Conservation (phyloP, 2,329 filamentous ascomycete species). For the Talaromyces sp. region DNA sequence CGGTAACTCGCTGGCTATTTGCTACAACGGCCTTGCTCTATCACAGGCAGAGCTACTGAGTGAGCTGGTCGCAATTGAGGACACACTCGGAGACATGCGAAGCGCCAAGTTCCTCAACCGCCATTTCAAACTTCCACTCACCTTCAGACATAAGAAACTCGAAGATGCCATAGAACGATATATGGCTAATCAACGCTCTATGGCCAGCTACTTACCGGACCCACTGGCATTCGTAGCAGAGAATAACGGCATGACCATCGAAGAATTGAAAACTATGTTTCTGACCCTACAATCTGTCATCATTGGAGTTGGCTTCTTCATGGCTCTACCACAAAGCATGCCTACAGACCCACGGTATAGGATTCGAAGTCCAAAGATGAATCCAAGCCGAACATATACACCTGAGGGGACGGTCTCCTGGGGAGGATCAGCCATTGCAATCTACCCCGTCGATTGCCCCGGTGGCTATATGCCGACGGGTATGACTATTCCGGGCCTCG, state of each 20-base stretch:
- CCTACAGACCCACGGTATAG: slow-evolving; percentile 55
- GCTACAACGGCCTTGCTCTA: slow-evolving; percentile 43
- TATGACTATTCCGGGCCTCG: slow-evolving; percentile 53
- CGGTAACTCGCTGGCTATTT: background rate
- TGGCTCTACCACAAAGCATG: slow-evolving; percentile 51
- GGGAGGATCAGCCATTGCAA: slow-evolving; percentile 51
- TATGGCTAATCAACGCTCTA: slow-evolving; percentile 58
- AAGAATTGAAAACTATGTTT: slow-evolving; percentile 52
- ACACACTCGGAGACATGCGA: slow-evolving; percentile 39
- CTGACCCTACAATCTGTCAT: slow-evolving; percentile 51
- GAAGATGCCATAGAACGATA: slow-evolving; percentile 58
- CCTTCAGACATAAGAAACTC: slow-evolving; percentile 39
- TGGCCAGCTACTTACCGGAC: slow-evolving; percentile 61
- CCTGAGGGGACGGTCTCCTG: slow-evolving; percentile 56
- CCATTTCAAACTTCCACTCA: slow-evolving; percentile 45
- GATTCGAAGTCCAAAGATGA: slow-evolving; percentile 55
- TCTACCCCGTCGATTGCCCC: slow-evolving; percentile 57
- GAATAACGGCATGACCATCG: slow-evolving; percentile 51
- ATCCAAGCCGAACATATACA: slow-evolving; percentile 56
- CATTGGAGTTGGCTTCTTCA: slow-evolving; percentile 56
- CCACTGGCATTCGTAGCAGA: slow-evolving; percentile 58
- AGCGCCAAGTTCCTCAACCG: slow-evolving; percentile 43
- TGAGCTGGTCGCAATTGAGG: slow-evolving; percentile 38
- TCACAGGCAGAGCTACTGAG: slow-evolving; percentile 37
- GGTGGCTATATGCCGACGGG: slow-evolving; percentile 57